Evolutionary conservation across 805 yeast genomes (phyloP), one percentile per base, ranked within the genome.

Genomic region (Candida cerambycidarum): DNA sequence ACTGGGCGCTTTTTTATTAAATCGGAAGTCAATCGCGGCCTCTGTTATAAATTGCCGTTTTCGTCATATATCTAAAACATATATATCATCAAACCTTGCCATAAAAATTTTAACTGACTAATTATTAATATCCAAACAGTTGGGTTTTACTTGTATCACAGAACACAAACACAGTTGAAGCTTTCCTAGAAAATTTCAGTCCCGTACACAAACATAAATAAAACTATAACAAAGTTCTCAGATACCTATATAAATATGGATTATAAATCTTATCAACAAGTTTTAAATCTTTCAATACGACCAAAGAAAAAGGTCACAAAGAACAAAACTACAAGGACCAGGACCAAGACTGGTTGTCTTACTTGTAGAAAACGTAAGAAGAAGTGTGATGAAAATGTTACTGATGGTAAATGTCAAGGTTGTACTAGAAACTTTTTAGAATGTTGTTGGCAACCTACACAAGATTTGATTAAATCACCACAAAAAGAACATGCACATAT

Each of bases 341-440:
- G 79, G 53, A 71, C 75, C 5, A 68, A 74, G 46, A 72, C 79
- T 3, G 80, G 80, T 3, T 80, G 85, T 52, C 65, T 79, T 47
- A 79, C 81, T 36, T 82, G 88, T 57, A 69, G 85, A 41, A 72
- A 75, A 47, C 72, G 85, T 53, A 82, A 81, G 62, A 73, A 82
- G 64, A 80, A 80, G 63, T 80, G 86, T 59, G 84, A 80, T 52
- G 78, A 78, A 48, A 59, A 61, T 29, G 65, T 53, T 25, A 64
- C 59, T 8, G 63, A 63, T 43, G 75, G 75, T 5, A 71, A 71
- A 48, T 71, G 76, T 50, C 72, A 69, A 50, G 74, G 65, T 5
- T 71, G 76, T 46, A 59, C 67, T 5, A 57, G 76, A 46, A 71
- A 71, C 59, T 70, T 68, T 38, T 57, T 71, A 41, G 72, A 67